Conservation (phyloP, 495 filamentous ascomycete species). For the Staphylotrichum longicolle region DNA sequence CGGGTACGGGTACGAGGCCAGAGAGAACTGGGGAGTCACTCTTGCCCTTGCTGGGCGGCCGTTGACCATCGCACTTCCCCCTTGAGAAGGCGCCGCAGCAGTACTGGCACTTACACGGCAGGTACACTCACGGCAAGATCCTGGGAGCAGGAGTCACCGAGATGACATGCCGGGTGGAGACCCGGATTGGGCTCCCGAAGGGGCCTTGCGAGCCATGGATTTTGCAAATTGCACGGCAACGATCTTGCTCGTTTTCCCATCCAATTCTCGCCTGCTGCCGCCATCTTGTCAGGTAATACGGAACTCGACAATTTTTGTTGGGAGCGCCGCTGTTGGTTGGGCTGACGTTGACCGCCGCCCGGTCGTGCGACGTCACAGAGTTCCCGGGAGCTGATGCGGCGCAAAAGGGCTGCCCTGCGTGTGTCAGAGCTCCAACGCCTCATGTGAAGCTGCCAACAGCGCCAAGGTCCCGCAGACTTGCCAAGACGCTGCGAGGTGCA, state of each 20-base stretch:
- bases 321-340: conserved; percentile 1
- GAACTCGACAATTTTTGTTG: conserved; percentile 3
- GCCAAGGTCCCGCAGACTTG: conserved; percentile 8
- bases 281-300: background rate
- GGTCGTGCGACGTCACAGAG: conserved; percentile 7
- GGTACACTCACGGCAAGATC: background rate
- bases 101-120: conserved; percentile 17
- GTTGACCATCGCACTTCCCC: too few relatives aligned
- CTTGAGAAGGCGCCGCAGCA: too few relatives aligned
- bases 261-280: background rate
- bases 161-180: conserved; percentile 19
- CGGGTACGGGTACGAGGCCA: conserved; percentile 1
- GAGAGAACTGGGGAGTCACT: background rate
- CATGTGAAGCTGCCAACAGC: background rate
- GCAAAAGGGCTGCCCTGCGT: background rate
- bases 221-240: conserved; percentile 11
- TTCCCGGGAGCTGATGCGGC: background rate
- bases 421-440: conserved; percentile 5
- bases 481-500: background rate
- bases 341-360: conserved; percentile 18
- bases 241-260: conserved; percentile 1
- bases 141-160: conserved; percentile 23
- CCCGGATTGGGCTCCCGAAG: conserved; percentile 17
- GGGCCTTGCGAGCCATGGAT: conserved; percentile 2
- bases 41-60: too few relatives aligned